Conservation (phyloP, 805 yeast species). For the Starmerella sp. region DNA sequence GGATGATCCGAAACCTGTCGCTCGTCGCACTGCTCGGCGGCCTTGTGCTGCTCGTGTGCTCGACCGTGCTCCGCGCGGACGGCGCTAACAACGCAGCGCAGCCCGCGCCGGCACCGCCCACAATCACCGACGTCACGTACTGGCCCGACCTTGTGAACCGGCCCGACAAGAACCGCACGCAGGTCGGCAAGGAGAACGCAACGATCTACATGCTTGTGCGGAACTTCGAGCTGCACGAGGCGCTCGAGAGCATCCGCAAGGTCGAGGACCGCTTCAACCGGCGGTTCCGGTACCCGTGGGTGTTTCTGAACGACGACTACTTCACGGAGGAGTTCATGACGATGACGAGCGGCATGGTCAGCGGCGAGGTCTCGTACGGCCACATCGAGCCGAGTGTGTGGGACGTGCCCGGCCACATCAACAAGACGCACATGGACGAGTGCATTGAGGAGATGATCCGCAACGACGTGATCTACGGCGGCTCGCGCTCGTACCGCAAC, state of each 20-base stretch:
- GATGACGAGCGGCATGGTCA: slow-evolving; percentile 52
- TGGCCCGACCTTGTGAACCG: slow-evolving; percentile 21
- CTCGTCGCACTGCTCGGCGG: neutral
- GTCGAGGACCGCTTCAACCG: slow-evolving; percentile 84
- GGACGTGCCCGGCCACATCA: slow-evolving; percentile 65
- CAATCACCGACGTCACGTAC: slow-evolving; percentile 20
- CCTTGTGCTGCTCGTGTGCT: neutral
- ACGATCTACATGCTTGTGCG: slow-evolving; percentile 79
- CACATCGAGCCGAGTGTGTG: slow-evolving; percentile 71
- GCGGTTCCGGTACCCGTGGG: slow-evolving; percentile 84
- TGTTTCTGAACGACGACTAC: slow-evolving; percentile 77
- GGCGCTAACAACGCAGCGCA: neutral
- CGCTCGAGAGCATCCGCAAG: slow-evolving; percentile 64
- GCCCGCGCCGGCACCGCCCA: neutral
- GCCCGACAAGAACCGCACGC: slow-evolving; percentile 25
- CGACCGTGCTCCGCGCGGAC: neutral
- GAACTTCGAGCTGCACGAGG: slow-evolving; percentile 66
- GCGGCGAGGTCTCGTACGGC: slow-evolving; percentile 73
- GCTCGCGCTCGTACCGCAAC: slow-evolving; percentile 61
- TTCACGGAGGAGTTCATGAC: slow-evolving; percentile 72
- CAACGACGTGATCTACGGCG: slow-evolving; percentile 51
- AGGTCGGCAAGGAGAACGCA: slow-evolving; percentile 61
- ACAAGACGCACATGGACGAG: slow-evolving; percentile 42
- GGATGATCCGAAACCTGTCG: neutral
- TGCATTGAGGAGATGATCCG: slow-evolving; percentile 37